A percentile compares a stretch with the other conserved stretches of the same genome.
Conservation (phyloP, 495 filamentous ascomycete species). For the Wilcoxina mikolae region DNA sequence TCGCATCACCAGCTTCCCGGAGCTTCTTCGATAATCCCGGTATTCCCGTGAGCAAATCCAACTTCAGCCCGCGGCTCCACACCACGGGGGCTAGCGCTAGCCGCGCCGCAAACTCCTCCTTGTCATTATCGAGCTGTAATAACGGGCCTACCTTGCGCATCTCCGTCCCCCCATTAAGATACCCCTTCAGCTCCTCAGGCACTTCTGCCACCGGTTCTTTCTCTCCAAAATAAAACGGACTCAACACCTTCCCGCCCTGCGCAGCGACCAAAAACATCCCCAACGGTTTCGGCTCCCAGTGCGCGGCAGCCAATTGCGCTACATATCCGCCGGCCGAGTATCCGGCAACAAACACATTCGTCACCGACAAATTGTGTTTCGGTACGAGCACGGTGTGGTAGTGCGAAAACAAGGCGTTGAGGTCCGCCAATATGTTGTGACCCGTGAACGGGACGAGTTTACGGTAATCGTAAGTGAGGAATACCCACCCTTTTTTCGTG, state of each 20-base stretch:
- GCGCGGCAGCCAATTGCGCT: slow-evolving; percentile 13
- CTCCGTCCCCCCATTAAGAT: background rate
- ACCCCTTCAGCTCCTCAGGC: background rate
- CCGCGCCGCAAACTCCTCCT: background rate
- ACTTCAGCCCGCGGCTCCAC: background rate
- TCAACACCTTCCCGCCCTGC: slow-evolving; percentile 1
- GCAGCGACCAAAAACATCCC: slow-evolving; percentile 3
- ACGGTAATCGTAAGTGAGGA: slow-evolving; percentile 20
- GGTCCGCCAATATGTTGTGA: slow-evolving; percentile 15
- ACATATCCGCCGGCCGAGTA: slow-evolving; percentile 20
- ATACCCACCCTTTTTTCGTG: slow-evolving; percentile 8
- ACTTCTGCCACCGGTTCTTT: background rate
- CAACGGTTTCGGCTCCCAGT: slow-evolving; percentile 12
- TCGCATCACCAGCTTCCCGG: background rate
- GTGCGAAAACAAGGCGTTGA: slow-evolving; percentile 12
- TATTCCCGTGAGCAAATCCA: slow-evolving; percentile 17
- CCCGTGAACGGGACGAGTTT: slow-evolving; percentile 19
- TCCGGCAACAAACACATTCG: slow-evolving; percentile 14
- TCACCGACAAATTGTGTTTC: background rate
- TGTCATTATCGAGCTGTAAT: background rate
- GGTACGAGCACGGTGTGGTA: slow-evolving; percentile 8
- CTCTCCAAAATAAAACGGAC: background rate
- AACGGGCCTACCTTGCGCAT: background rate
- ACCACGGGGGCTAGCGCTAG: background rate
- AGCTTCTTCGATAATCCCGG: slow-evolving; percentile 8